Conservation (phyloP, 2,329 filamentous ascomycete genomes). For the Cladosporium sphaerospermum region DNA sequence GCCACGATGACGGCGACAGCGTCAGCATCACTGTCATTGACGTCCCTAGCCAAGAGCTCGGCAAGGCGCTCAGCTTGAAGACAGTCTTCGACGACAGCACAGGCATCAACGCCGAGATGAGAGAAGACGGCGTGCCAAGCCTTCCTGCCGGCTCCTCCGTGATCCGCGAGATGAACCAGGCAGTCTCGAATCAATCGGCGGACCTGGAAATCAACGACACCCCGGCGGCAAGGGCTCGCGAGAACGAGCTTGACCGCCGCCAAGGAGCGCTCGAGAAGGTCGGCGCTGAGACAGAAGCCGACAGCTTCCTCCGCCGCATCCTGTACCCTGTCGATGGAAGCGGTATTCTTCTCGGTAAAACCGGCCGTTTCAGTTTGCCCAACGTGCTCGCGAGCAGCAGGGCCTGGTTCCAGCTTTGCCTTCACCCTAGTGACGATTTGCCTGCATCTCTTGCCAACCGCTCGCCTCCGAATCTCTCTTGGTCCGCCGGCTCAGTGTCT, state of each 20-base stretch:
- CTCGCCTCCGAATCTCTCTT: slow-evolving; percentile 68
- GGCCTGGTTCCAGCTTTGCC: slow-evolving; percentile 87
- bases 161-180: slow-evolving; percentile 77
- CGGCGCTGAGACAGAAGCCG: slow-evolving; percentile 71
- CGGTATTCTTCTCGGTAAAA: slow-evolving; percentile 73
- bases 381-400: slow-evolving; percentile 73
- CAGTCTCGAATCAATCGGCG: slow-evolving; percentile 67
- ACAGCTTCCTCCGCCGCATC: slow-evolving; percentile 74
- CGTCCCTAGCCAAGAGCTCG: slow-evolving; percentile 70
- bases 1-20: slow-evolving; percentile 65
- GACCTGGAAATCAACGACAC: slow-evolving; percentile 72
- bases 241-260: slow-evolving; percentile 72
- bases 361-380: slow-evolving; percentile 72
- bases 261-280: slow-evolving; percentile 83
- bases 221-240: slow-evolving; percentile 62
- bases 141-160: slow-evolving; percentile 70
- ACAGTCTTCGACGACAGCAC: slow-evolving; percentile 87
- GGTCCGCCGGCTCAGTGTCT: slow-evolving; percentile 90
- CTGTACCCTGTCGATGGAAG: slow-evolving; percentile 72
- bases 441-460: slow-evolving; percentile 69
- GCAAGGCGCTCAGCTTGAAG: slow-evolving; percentile 82
- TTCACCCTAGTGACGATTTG: slow-evolving; percentile 85
- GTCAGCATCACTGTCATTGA: slow-evolving; percentile 87
- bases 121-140: slow-evolving; percentile 82
- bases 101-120: slow-evolving; percentile 97